Base-by-base conservation (phyloP, 305 asterid species). In the Fraxinus platypoda region DNA sequence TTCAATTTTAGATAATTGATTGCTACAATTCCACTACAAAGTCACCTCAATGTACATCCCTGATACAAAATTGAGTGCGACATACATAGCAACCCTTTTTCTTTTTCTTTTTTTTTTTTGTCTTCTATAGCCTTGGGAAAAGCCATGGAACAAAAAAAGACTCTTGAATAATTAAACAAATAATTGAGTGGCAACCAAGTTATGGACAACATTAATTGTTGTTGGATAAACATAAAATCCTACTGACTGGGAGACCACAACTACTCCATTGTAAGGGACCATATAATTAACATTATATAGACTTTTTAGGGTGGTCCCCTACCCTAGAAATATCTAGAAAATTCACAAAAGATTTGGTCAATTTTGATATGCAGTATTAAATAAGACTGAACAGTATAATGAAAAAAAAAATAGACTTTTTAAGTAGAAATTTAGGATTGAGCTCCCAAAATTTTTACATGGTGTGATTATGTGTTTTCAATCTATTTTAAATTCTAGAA, bases 141-240 rank as follows among this genome's bases (percentile, higher is more conserved):
- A 52, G 8, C 64, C 21, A 17, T 17, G 64, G 2, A 52, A 52
- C 23, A 52, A 52, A 49, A 49, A 49, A 4, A 49, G 59, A 13
- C n/a, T 17, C 8, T 49, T 21, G 15, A 62, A 62, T 21, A 23
- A 8, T 62, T 25, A 23, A 62, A 62, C 26, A 23, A 23, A 62
- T 62, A 62, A 62, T 62, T 23, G 33, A 62, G 31, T 62, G 74
- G 74, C 37, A 28, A 68, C 74, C 74, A 68, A 68, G 74, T 68
- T 28, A 68, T 68, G 74, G 74, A 68, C 74, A 68, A 28, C 37
- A 28, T 68, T 68, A 68, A 68, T 28, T 28, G 74, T 25, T 68
- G 74, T 68, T 68, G 74, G 74, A 68, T 68, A 28, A 25, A 68
- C n/a, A 68, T 68, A 68, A 68, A 68, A 28, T 68, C 37, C 35